Conservation (phyloP, 306 rosid species). For the Ceratonia siliqua region DNA sequence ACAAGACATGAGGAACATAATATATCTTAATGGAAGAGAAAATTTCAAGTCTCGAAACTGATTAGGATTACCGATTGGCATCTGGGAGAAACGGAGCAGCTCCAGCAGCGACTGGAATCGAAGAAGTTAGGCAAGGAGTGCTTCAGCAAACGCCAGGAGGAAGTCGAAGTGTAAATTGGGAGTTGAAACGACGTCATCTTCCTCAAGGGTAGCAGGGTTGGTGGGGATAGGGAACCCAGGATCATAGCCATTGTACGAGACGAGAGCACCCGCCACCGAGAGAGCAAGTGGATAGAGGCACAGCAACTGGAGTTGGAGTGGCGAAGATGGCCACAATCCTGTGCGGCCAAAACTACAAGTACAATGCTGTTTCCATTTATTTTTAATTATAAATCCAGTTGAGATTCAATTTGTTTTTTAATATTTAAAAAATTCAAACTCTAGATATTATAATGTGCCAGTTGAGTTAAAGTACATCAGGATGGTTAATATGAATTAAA, state of each 20-base stretch:
- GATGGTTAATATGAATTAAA: too few species aligned
- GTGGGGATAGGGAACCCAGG: constrained; percentile 2
- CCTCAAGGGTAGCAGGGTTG: not conserved
- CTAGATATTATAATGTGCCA: too few species aligned
- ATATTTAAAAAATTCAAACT: too few species aligned
- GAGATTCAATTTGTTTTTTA: too few species aligned
- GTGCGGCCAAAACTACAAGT: not conserved
- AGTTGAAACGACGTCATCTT: not conserved
- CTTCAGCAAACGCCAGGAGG: not conserved
- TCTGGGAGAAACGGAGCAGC: constrained; percentile 12
- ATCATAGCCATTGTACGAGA: constrained; percentile 12
- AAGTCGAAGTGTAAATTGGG: not conserved
- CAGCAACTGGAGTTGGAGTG: not conserved
- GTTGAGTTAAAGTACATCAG: too few species aligned
- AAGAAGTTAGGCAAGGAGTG: not conserved
- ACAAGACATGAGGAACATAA: not conserved
- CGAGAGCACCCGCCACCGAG: not conserved
- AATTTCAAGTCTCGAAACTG: not conserved
- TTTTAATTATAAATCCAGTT: too few species aligned
- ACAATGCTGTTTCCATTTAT: not conserved
- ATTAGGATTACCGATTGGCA: constrained; percentile 37
- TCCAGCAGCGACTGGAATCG: constrained; percentile 8
- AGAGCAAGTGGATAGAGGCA: not conserved
- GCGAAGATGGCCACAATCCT: not conserved
- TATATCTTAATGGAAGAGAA: not conserved